Conservation (phyloP, 179 eudicot species). For the Pouteria campechiana region DNA sequence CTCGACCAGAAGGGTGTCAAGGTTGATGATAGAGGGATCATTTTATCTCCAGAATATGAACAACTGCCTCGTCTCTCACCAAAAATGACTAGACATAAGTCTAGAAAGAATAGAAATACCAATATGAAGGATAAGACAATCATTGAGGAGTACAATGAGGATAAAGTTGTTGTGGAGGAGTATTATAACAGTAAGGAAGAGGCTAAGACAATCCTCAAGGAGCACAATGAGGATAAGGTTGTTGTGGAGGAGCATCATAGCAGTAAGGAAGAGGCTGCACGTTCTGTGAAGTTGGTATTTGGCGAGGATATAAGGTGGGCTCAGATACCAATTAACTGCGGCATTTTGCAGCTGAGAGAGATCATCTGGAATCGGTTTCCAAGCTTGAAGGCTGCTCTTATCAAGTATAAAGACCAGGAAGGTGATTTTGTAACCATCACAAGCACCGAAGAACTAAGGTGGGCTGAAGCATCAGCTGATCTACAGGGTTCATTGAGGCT, state of each 20-base stretch:
- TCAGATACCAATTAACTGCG: conserved; percentile 56
- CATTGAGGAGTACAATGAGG: conserved; percentile 10
- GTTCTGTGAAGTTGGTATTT: conserved; percentile 53
- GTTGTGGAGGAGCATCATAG: conserved; percentile 51
- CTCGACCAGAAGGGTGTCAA: conserved; percentile 26
- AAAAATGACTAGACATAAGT: conserved; percentile 11
- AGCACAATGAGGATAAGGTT: conserved; percentile 43
- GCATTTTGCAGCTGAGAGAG: conserved; percentile 59
- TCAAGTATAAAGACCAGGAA: conserved; percentile 86
- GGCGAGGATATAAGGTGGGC: conserved; percentile 98
- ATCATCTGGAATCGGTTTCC: conserved; percentile 66
- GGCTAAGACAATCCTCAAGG: conserved; percentile 9
- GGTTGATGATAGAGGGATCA: conserved; percentile 11
- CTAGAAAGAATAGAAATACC: conserved; percentile 11
- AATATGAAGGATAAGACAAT: conserved; percentile 3
- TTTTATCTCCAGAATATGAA: conserved; percentile 30
- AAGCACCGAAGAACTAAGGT: conserved; percentile 60
- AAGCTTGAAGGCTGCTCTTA: conserved; percentile 40
- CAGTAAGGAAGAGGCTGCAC: conserved; percentile 29
- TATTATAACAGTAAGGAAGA: too few relatives aligned
- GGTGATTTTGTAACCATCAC: conserved; percentile 93
- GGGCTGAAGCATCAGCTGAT: conserved; percentile 67
- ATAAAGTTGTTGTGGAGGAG: conserved; percentile 6
- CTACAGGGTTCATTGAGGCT: conserved; percentile 46
- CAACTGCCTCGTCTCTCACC: conserved; percentile 28